Percentiles rank a stretch among this genome's conserved stretches.
Conservation (phyloP, 148 eudicot species). For the Amaranthus palmeri region DNA sequence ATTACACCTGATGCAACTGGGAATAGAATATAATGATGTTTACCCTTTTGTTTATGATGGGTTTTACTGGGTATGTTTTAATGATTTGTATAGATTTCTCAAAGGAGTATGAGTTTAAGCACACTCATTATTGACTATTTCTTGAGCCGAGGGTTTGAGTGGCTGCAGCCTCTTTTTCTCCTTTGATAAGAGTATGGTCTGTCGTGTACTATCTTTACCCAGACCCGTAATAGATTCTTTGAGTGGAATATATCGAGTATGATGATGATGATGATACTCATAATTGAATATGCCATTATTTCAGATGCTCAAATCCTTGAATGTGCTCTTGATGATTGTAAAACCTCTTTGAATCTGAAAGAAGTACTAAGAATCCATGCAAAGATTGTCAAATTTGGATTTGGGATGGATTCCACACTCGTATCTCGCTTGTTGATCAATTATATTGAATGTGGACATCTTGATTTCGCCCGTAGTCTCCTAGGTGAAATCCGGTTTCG, state of each 20-base stretch:
- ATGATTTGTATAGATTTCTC: neutral
- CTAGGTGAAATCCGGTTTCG: conserved; percentile 32
- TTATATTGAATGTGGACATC: conserved; percentile 33
- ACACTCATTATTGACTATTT: neutral
- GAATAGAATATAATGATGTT: neutral
- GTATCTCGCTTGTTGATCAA: conserved; percentile 28
- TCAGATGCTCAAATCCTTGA: conserved; percentile 40
- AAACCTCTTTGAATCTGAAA: conserved; percentile 26
- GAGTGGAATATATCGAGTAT: too few species aligned
- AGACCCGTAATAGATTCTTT: too few species aligned
- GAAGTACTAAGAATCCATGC: conserved; percentile 31
- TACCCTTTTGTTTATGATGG: neutral
- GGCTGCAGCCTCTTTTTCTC: too few species aligned
- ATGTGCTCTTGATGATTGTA: conserved; percentile 42
- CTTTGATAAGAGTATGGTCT: too few species aligned
- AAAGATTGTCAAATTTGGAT: conserved; percentile 53
- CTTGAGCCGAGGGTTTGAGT: too few species aligned
- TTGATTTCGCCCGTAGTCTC: conserved; percentile 35
- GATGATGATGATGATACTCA: too few species aligned
- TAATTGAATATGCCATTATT: neutral
- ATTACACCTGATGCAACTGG: neutral
- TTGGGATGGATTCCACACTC: conserved; percentile 34
- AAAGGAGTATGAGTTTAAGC: too few species aligned
- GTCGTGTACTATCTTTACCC: too few species aligned
- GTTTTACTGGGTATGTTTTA: neutral